These are phyloP conservation scores for Pseudonectria buxi DNA, from an alignment of 2,329 filamentous ascomycete genomes.

Conservation along the genomic window DNA sequence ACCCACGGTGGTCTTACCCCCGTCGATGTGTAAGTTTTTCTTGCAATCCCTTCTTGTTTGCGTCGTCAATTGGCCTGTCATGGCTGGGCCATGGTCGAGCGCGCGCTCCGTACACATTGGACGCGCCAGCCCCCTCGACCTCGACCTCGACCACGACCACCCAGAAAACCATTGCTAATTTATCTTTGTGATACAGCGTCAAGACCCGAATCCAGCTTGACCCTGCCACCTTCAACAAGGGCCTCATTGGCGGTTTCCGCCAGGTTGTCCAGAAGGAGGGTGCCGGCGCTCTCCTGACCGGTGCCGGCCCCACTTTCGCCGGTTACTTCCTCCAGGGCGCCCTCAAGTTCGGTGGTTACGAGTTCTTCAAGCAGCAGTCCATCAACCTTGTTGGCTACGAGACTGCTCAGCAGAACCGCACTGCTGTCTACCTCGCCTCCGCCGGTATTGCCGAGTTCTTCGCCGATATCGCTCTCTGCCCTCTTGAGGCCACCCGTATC, in stretches of 20 bases:
- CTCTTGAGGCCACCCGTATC: slow-evolving; percentile 88
- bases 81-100: background rate
- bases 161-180: slow-evolving; percentile 13
- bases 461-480: slow-evolving; percentile 78
- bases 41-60: background rate
- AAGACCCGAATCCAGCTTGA: slow-evolving; percentile 96
- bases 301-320: slow-evolving; percentile 76
- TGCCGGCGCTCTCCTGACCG: slow-evolving; percentile 78
- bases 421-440: slow-evolving; percentile 71
- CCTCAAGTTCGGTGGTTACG: slow-evolving; percentile 91
- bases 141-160: background rate
- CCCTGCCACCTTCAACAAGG: slow-evolving; percentile 80
- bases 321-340: slow-evolving; percentile 93
- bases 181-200: slow-evolving; percentile 51
- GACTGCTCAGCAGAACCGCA: slow-evolving; percentile 70
- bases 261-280: slow-evolving; percentile 81
- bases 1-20: slow-evolving; percentile 96
- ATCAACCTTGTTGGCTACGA: slow-evolving; percentile 76
- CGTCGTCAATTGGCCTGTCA: slow-evolving; percentile 14
- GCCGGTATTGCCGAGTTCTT: slow-evolving; percentile 61
- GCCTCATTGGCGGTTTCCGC: slow-evolving; percentile 78
- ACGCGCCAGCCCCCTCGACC: background rate
- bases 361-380: slow-evolving; percentile 91
- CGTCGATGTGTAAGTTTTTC: slow-evolving; percentile 89
- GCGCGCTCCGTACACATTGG: no score